Percentiles rank a stretch among this genome's conserved stretches.
These are phyloP conservation scores for Puccinia hordei DNA, from an alignment of 1,284 basidiomycete genomes.

Conservation along the genomic window DNA sequence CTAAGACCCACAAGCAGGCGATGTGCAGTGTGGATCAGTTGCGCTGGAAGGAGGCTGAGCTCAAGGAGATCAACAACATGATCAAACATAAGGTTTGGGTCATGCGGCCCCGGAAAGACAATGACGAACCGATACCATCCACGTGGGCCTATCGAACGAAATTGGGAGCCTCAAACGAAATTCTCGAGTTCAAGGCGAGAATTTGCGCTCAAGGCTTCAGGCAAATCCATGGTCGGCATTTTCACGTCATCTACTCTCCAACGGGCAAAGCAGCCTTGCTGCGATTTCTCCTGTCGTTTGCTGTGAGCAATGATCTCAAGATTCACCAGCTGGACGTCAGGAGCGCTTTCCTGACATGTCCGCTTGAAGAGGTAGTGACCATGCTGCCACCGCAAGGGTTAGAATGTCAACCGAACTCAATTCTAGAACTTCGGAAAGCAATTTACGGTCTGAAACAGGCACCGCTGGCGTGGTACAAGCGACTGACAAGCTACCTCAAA, in stretches of 20 bases:
- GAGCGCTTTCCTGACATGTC: background rate
- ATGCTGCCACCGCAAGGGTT: background rate
- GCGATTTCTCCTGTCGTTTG: background rate
- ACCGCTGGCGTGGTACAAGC: background rate
- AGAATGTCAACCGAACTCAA: too few species aligned
- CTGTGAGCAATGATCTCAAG: background rate
- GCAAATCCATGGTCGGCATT: too few species aligned
- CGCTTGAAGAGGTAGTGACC: background rate
- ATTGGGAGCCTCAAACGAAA: too few species aligned
- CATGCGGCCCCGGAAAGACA: too few species aligned
- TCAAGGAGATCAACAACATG: slow-evolving; percentile 6
- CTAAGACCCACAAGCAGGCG: background rate
- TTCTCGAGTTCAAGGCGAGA: too few species aligned
- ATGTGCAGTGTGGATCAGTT: background rate
- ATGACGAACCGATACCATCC: background rate
- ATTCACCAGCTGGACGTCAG: slow-evolving; percentile 9
- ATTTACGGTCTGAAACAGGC: background rate
- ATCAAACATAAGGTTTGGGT: background rate
- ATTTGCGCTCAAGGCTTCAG: too few species aligned
- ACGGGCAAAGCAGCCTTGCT: background rate
- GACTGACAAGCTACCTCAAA: background rate
- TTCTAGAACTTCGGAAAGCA: background rate
- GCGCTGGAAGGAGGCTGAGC: background rate
- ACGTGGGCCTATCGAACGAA: too few species aligned
- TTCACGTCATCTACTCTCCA: too few species aligned